Evolutionary conservation across 106 monocot genomes (phyloP), one percentile per base, ranked within the genome.

Genomic region (Phalaenopsis equestris): DNA sequence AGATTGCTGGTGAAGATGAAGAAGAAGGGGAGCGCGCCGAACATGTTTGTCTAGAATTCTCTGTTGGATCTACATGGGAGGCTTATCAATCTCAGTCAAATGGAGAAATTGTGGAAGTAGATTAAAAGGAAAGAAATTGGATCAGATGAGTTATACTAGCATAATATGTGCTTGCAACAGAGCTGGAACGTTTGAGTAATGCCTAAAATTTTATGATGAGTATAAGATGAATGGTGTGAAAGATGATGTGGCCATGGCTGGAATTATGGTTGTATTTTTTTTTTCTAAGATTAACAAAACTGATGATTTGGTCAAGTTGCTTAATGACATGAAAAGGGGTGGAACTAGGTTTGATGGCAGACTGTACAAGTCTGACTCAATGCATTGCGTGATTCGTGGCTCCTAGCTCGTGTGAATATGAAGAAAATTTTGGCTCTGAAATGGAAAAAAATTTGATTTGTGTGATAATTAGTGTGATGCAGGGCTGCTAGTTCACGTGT

Each of bases 91-190:
- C 43, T 87, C 19, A 82, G 84, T 70, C 86, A 90, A 78, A 91
- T 91, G 56, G 93, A 91, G 78, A 93, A 90, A 81, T 79, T 96
- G 3, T 91, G 96, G 91, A 93, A 87, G 85, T 93, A 96, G 88
- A 96, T 96, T 91, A 79, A 88, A 70, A 55, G 96, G 45, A 78
- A 88, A 80, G 82, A 77, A 39, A 70, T 91, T 16, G 65, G 16
- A 15, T 83, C 96, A 47, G 76, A 81, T 96, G 23, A 96, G 87
- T 72, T 96, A 96, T 42, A 93, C 90, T 0, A 88, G 88, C 82
- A 80, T 88, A 38, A 90, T 96, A 57, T 70, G 72, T 16, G 96
- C 93, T 0, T 90, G 88, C 76, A 88, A 81, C 79, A 87, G 84
- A 75, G 86, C 83, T 2, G 85, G 78, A 76, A 85, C 87, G 77